phyloP scores from a whole-genome alignment of 1,284 basidiomycete species.

The Rhodofomes roseus region DNA sequence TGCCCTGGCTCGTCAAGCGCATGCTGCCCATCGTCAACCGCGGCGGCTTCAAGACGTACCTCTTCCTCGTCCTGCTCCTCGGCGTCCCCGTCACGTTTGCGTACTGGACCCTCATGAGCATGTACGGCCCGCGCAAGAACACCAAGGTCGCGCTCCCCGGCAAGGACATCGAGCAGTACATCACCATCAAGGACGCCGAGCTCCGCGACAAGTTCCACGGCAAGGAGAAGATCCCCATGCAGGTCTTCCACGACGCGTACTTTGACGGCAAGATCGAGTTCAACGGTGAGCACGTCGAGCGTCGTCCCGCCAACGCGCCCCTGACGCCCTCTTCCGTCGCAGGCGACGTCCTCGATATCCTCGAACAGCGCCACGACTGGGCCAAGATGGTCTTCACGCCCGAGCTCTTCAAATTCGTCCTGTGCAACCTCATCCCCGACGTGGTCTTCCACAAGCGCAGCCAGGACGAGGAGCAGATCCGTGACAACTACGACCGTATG shows the following conservation, averaged over 20 bases:
- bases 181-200: slow-evolving; percentile 84
- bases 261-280: slow-evolving; percentile 97
- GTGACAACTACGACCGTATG: slow-evolving; percentile 93
- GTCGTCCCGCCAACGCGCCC: slow-evolving; percentile 8
- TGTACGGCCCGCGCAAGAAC: slow-evolving; percentile 80
- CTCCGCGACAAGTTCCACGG: slow-evolving; percentile 78
- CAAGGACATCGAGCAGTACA: slow-evolving; percentile 85
- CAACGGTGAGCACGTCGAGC: slow-evolving; percentile 62
- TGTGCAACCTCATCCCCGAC: slow-evolving; percentile 87
- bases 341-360: slow-evolving; percentile 90
- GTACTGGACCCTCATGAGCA: slow-evolving; percentile 92
- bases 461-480: slow-evolving; percentile 95
- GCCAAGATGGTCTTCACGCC: slow-evolving; percentile 84
- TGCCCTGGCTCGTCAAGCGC: slow-evolving; percentile 81
- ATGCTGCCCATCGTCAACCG: slow-evolving; percentile 74
- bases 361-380: slow-evolving; percentile 97
- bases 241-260: slow-evolving; percentile 96
- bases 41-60: slow-evolving; percentile 81
- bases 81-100: slow-evolving; percentile 77
- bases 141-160: slow-evolving; percentile 87
- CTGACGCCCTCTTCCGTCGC: slow-evolving; percentile 4
- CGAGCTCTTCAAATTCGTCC: slow-evolving; percentile 93
- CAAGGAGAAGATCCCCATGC: slow-evolving; percentile 95
- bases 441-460: slow-evolving; percentile 87
- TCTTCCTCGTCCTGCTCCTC: slow-evolving; percentile 74